phyloP scores from a whole-genome alignment of 1,139 yeast genomes.

The Hyphopichia pseudoburtonii region DNA sequence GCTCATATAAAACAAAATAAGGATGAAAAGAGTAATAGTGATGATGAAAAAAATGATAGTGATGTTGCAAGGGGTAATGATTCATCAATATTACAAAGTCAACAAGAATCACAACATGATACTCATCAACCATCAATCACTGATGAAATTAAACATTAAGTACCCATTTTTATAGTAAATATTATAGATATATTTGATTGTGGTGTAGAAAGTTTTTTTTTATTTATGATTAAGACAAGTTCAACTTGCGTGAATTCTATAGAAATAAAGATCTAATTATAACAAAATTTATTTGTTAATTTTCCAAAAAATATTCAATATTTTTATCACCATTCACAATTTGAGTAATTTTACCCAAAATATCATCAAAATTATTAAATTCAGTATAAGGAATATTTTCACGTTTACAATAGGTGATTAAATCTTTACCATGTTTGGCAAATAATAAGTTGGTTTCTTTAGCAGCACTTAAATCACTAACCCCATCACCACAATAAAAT shows the following conservation, averaged over 20 bases:
- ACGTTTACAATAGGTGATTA: constrained; percentile 77
- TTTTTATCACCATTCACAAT: constrained; percentile 30
- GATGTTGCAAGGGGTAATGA: too few species aligned
- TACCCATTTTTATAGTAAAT: too few species aligned
- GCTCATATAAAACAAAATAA: constrained; percentile 1
- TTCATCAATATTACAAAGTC: background rate
- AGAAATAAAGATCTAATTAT: background rate
- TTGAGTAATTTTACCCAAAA: constrained; percentile 50
- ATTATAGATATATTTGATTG: too few species aligned
- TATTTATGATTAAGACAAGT: too few species aligned
- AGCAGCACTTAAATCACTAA: constrained; percentile 92
- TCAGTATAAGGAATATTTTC: constrained; percentile 84
- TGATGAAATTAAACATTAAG: too few species aligned
- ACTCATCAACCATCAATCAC: too few species aligned
- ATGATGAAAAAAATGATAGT: background rate
- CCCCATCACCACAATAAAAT: constrained; percentile 97
- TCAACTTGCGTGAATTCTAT: background rate
- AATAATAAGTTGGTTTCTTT: constrained; percentile 89
- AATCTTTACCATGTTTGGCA: constrained; percentile 90
- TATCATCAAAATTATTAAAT: constrained; percentile 74
- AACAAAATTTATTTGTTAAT: too few species aligned
- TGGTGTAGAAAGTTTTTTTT: too few species aligned
- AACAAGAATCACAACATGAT: too few species aligned
- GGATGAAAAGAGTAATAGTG: background rate
- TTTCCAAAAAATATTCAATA: constrained; percentile 30